Conservation (phyloP, 257 asterid genomes). For the Gynochthodes officinalis region DNA sequence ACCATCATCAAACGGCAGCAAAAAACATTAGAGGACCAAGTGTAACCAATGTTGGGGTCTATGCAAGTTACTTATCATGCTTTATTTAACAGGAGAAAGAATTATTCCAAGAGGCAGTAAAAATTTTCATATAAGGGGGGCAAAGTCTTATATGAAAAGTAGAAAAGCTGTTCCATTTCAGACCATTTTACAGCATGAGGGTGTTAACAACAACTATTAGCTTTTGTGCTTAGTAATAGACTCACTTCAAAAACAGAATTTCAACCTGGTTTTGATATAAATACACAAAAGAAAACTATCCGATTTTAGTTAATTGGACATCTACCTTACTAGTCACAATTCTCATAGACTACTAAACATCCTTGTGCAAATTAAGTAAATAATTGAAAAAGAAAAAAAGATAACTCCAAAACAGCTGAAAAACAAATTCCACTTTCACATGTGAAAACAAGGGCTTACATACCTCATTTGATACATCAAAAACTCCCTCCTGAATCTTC, state of each 20-base stretch:
- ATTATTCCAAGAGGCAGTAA: not conserved
- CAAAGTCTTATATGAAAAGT: not conserved
- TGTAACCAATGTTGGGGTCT: not conserved
- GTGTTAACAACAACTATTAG: too few species aligned
- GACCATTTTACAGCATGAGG: not conserved
- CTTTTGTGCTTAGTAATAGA: too few species aligned
- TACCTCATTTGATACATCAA: slow-evolving; percentile 96
- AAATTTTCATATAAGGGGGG: too few species aligned
- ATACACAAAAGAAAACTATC: not conserved
- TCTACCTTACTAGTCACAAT: not conserved
- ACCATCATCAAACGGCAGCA: not conserved
- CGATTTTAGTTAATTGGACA: not conserved
- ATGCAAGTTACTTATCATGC: not conserved
- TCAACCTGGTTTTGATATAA: not conserved
- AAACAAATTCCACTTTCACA: not conserved
- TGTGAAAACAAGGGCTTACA: slow-evolving; percentile 5
- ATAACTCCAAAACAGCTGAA: not conserved
- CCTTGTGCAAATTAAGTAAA: not conserved
- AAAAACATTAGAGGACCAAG: not conserved
- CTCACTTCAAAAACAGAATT: not conserved
- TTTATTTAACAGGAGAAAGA: not conserved
- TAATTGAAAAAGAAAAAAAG: not conserved
- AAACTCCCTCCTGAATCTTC: slow-evolving; percentile 94
- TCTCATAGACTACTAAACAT: not conserved
- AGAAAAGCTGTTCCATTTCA: not conserved